phyloP scores from a whole-genome alignment of 345 rosid species.

The Pugionium dolabratum region DNA sequence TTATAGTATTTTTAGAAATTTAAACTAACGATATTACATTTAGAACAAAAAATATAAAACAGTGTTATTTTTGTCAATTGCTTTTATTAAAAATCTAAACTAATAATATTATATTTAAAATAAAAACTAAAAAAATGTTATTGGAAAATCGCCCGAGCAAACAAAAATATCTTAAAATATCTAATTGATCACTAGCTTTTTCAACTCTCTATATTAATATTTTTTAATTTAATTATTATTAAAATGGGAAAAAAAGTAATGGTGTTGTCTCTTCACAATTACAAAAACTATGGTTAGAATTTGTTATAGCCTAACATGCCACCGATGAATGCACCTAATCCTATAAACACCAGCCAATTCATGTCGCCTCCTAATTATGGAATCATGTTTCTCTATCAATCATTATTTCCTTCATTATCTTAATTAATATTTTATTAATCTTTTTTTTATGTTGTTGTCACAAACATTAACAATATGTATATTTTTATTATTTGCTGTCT shows the following conservation, averaged over 20 bases:
- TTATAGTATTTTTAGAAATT: too few species aligned
- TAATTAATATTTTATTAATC: conserved; percentile 22
- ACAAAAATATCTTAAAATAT: too few species aligned
- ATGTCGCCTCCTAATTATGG: conserved; percentile 41
- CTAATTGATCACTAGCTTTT: background rate
- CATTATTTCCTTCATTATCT: too few species aligned
- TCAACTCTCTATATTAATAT: background rate
- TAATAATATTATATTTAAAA: too few species aligned
- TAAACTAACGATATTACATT: too few species aligned
- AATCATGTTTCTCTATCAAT: conserved; percentile 4
- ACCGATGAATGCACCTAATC: conserved; percentile 45
- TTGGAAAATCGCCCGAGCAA: too few species aligned
- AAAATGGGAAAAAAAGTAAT: conserved; percentile 14
- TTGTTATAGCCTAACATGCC: conserved; percentile 42
- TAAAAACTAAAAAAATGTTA: too few species aligned
- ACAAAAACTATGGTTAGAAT: conserved; percentile 37
- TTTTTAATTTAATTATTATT: background rate
- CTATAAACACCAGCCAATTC: conserved; percentile 39
- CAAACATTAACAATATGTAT: conserved; percentile 10
- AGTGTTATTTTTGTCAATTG: too few species aligned
- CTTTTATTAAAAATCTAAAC: too few species aligned
- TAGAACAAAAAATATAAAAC: too few species aligned
- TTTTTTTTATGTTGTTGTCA: conserved; percentile 19
- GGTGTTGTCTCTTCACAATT: conserved; percentile 25
- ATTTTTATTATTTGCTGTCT: conserved; percentile 28